These are phyloP conservation scores for Aspergillus sp. DNA, from an alignment of 2,329 filamentous ascomycete genomes.

Conservation along the genomic window DNA sequence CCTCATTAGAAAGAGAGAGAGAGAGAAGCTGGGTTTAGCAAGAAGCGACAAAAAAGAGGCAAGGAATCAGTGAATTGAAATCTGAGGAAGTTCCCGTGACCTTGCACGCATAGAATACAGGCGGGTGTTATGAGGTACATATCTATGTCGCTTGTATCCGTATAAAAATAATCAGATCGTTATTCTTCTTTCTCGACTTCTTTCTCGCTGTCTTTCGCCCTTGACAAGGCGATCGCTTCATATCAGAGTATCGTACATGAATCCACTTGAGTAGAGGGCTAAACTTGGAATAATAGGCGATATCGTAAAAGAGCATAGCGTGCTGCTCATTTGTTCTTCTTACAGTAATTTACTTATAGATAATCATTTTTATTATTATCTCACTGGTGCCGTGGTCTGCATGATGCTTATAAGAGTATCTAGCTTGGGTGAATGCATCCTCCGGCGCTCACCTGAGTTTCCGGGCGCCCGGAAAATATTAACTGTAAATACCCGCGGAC, in stretches of 20 bases:
- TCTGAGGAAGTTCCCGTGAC: background rate
- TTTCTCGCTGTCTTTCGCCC: background rate
- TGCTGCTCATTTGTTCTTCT: no score
- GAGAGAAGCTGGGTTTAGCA: no score
- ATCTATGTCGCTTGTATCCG: background rate
- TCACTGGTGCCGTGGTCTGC: constrained; percentile 7
- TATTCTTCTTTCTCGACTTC: background rate
- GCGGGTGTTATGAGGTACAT: background rate
- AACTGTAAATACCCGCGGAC: constrained; percentile 30
- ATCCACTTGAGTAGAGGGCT: background rate
- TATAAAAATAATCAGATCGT: background rate
- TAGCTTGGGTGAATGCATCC: constrained; percentile 9
- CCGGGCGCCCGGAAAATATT: constrained; percentile 29
- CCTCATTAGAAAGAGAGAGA: background rate
- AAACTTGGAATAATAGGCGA: background rate
- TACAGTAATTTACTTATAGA: no score
- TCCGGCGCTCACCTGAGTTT: constrained; percentile 13
- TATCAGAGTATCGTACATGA: no score
- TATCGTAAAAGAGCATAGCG: background rate
- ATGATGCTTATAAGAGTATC: background rate
- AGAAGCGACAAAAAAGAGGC: background rate
- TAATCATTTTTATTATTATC: no score
- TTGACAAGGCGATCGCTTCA: background rate
- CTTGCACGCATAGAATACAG: background rate
- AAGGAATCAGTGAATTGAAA: background rate